These are phyloP conservation scores for Allium fistulosum DNA, from an alignment of 106 monocot genomes.

Conservation along the genomic window DNA sequence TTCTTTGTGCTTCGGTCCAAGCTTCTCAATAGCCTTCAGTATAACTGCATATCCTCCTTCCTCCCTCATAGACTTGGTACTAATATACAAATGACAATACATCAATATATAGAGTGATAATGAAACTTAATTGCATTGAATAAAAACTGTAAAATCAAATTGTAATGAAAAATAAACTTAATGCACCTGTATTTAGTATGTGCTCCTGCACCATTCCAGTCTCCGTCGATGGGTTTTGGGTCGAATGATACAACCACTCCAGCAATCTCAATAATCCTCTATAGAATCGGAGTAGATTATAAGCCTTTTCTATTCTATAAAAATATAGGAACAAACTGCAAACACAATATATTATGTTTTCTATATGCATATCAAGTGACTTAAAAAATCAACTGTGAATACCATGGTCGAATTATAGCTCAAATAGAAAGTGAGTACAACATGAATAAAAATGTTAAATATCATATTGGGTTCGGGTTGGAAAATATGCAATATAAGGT, in stretches of 20 bases:
- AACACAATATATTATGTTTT: too few species aligned
- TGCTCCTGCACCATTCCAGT: slow-evolving; percentile 79
- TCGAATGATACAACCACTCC: slow-evolving; percentile 79
- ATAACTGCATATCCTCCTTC: slow-evolving; percentile 54
- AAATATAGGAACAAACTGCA: too few species aligned
- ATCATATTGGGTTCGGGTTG: too few species aligned
- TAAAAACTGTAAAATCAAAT: not conserved
- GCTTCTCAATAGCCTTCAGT: slow-evolving; percentile 65
- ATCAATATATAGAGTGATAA: not conserved
- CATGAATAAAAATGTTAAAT: too few species aligned
- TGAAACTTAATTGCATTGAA: not conserved
- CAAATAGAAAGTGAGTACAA: too few species aligned
- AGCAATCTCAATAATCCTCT: slow-evolving; percentile 85
- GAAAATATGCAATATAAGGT: too few species aligned
- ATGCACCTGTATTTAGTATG: slow-evolving; percentile 70
- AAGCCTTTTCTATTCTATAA: too few species aligned
- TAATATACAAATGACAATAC: slow-evolving; percentile 4
- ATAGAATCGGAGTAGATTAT: slow-evolving; percentile 1
- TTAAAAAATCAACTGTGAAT: too few species aligned
- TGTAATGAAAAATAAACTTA: not conserved
- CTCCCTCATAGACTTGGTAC: slow-evolving; percentile 62
- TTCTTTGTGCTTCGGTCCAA: slow-evolving; percentile 51
- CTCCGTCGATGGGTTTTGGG: slow-evolving; percentile 84
- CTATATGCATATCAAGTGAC: too few species aligned
- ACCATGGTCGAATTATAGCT: too few species aligned